A percentile compares a stretch with the other conserved stretches of the same genome.
Conservation (phyloP, 169 alveolate species). For the Plasmodium knowlesi region DNA sequence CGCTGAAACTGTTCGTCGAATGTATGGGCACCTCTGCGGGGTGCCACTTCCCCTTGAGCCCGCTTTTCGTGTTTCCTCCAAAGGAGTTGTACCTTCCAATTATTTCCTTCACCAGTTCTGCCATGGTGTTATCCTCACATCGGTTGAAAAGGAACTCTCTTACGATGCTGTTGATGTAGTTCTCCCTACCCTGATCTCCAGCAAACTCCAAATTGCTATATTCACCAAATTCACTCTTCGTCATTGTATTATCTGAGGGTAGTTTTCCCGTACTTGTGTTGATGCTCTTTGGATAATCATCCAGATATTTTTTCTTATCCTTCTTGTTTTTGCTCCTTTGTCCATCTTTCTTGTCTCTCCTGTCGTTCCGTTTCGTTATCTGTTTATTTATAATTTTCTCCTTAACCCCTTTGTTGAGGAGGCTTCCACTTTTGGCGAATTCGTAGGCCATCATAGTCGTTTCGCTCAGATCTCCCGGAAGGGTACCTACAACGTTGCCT, state of each 20-base stretch:
- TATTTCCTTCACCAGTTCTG: neutral
- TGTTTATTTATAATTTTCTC: neutral
- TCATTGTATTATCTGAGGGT: neutral
- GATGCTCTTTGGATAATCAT: neutral
- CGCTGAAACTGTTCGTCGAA: slow-evolving; percentile 6
- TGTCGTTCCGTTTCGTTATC: neutral
- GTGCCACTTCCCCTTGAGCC: neutral
- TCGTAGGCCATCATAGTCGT: neutral
- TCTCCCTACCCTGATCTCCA: neutral
- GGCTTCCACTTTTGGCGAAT: neutral
- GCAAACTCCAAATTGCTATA: neutral
- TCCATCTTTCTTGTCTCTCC: neutral
- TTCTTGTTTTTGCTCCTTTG: neutral
- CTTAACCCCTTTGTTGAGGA: neutral
- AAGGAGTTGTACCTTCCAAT: neutral
- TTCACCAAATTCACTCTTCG: neutral
- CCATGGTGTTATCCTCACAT: neutral
- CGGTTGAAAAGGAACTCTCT: neutral
- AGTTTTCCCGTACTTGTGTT: neutral
- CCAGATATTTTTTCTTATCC: neutral
- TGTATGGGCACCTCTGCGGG: neutral
- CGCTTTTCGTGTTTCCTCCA: neutral
- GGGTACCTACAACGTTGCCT: too few relatives aligned
- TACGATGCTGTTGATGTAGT: neutral
- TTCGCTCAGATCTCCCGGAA: neutral